Evolutionary conservation across 2,329 filamentous ascomycete species (phyloP).

Genomic region (Ophiocordyceps sinensis): DNA sequence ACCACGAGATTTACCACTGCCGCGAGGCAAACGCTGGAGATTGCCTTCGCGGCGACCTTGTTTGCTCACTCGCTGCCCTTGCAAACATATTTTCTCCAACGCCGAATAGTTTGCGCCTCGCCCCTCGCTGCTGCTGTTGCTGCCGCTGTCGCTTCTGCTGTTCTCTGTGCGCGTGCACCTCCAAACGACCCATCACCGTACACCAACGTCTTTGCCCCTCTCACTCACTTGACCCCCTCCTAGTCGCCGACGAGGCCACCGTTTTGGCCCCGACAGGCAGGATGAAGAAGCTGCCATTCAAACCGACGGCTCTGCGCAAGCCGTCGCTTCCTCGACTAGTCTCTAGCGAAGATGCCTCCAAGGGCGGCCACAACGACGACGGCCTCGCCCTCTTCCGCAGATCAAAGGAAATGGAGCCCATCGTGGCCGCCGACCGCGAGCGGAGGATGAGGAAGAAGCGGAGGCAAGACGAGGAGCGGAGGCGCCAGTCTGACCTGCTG

Average conservation of each 20-base stretch:
- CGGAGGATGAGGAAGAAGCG: slow-evolving; percentile 13
- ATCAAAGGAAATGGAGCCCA: slow-evolving; percentile 32
- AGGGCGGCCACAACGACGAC: slow-evolving; percentile 14
- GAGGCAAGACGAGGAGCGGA: slow-evolving; percentile 8
- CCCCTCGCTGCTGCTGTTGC: too few relatives aligned
- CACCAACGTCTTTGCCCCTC: too few relatives aligned
- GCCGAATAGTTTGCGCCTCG: too few relatives aligned
- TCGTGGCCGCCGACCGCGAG: slow-evolving; percentile 25
- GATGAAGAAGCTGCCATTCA: slow-evolving; percentile 32
- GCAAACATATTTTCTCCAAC: too few relatives aligned
- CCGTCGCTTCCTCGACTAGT: slow-evolving; percentile 13
- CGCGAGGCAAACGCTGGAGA: too few relatives aligned
- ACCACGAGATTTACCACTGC: too few relatives aligned
- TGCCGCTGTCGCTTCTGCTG: background rate
- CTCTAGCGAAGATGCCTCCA: slow-evolving; percentile 2
- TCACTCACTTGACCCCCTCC: too few relatives aligned
- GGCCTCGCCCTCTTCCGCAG: slow-evolving; percentile 34
- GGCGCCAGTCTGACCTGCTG: slow-evolving; percentile 2
- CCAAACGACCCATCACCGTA: background rate
- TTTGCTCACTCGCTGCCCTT: too few relatives aligned
- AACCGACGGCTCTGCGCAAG: slow-evolving; percentile 28
- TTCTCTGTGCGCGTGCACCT: background rate
- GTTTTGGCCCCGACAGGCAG: slow-evolving; percentile 11
- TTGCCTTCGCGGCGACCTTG: too few relatives aligned
- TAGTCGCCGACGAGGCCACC: slow-evolving; percentile 15